Conservation (phyloP, 495 filamentous ascomycete species). For the Melanomma pulvis-pyrius region DNA sequence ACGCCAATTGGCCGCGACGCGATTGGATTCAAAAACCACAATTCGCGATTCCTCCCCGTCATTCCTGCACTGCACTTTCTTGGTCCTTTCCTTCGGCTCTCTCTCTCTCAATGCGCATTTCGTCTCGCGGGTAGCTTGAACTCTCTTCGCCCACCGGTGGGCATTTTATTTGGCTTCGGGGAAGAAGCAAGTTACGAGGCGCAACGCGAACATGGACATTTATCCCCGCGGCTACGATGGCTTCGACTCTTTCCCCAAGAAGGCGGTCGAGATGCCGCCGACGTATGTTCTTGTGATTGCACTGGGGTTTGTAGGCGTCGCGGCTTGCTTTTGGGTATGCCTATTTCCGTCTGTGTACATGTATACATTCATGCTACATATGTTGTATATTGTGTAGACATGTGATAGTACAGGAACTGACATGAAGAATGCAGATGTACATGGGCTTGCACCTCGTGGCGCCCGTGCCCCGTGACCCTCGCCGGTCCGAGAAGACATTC, state of each 20-base stretch:
- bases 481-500: constrained; percentile 84
- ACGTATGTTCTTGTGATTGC: constrained; percentile 19
- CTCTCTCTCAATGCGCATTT: constrained; percentile 8
- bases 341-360: not conserved
- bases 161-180: not conserved
- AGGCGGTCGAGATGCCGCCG: constrained; percentile 15
- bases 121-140: not conserved
- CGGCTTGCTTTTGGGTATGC: constrained; percentile 11
- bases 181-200: not conserved
- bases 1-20: constrained; percentile 17
- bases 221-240: not conserved
- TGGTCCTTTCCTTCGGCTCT: not conserved
- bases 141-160: not conserved
- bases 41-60: not conserved
- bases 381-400: not conserved
- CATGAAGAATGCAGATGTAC: constrained; percentile 60
- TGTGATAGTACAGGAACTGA: not conserved
- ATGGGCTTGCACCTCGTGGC: constrained; percentile 71
- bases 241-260: constrained; percentile 2
- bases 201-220: not conserved
- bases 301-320: not conserved
- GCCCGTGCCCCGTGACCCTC: constrained; percentile 73
- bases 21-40: not conserved
- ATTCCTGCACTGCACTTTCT: not conserved
- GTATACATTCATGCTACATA: not conserved